These are phyloP conservation scores for Termitomyces sp. DNA, from an alignment of 768 basidiomycete species.

Conservation along the genomic window DNA sequence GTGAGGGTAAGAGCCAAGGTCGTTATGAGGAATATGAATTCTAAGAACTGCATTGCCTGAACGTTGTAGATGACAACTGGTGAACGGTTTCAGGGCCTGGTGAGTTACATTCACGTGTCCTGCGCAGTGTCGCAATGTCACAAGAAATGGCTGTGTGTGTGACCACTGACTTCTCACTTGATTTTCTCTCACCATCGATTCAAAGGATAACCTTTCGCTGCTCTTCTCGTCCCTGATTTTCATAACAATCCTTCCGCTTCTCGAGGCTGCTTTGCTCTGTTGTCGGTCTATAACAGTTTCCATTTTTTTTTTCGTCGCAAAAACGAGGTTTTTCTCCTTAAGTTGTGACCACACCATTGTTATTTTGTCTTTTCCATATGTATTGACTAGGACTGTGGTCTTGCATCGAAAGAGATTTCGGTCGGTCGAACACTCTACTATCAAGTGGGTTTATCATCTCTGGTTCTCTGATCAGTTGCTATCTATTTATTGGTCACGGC, in stretches of 20 bases:
- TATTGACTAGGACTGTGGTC: background rate
- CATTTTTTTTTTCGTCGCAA: background rate
- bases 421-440: background rate
- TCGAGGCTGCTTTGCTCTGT: background rate
- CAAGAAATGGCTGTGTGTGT: background rate
- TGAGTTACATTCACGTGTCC: background rate
- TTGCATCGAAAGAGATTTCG: background rate
- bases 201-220: background rate
- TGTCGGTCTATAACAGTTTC: background rate
- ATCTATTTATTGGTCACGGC: background rate
- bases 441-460: background rate
- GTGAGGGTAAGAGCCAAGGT: constrained; percentile 49
- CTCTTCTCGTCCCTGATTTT: background rate
- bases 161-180: background rate
- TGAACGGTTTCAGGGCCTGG: background rate
- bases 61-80: background rate
- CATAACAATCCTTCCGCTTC: background rate
- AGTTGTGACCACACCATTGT: background rate
- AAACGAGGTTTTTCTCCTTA: background rate
- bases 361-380: background rate
- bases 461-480: background rate
- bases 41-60: constrained; percentile 26
- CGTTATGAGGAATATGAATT: constrained; percentile 33
- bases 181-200: background rate
- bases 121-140: constrained; percentile 1